Evolutionary conservation across 305 asterid species (phyloP).

Genomic region (Fraxinus sp.): DNA sequence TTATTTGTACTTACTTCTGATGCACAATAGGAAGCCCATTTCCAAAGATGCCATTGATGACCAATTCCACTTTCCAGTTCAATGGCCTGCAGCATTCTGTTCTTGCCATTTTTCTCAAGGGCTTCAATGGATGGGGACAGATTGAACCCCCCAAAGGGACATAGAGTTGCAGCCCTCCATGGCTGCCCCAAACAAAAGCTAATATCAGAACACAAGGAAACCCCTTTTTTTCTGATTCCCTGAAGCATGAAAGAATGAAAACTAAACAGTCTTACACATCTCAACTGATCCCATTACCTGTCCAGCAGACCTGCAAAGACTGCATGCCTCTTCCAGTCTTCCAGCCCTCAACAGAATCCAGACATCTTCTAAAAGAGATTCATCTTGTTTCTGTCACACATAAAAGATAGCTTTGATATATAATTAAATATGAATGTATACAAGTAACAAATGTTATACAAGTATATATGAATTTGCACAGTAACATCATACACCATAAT

Average conservation of each 20-base stretch:
- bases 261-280: conserved; percentile 21
- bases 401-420: conserved; percentile 19
- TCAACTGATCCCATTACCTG: conserved; percentile 55
- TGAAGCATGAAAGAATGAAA: conserved; percentile 18
- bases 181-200: conserved; percentile 57
- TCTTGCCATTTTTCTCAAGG: conserved; percentile 75
- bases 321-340: conserved; percentile 89
- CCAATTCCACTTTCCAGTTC: conserved; percentile 94
- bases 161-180: conserved; percentile 94
- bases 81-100: conserved; percentile 78
- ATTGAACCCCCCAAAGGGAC: conserved; percentile 70
- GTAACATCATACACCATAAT: not conserved
- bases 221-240: conserved; percentile 6
- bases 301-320: conserved; percentile 90
- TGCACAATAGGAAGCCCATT: conserved; percentile 97
- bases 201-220: conserved; percentile 24
- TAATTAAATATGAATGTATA: not conserved
- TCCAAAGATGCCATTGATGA: conserved; percentile 91
- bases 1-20: conserved; percentile 69
- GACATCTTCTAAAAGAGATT: conserved; percentile 91
- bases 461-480: not conserved
- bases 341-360: conserved; percentile 95
- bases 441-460: not conserved
- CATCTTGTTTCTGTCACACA: conserved; percentile 80
- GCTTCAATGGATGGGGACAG: conserved; percentile 78